Base-by-base conservation (phyloP, 805 yeast species). In the Spathaspora girioi region DNA sequence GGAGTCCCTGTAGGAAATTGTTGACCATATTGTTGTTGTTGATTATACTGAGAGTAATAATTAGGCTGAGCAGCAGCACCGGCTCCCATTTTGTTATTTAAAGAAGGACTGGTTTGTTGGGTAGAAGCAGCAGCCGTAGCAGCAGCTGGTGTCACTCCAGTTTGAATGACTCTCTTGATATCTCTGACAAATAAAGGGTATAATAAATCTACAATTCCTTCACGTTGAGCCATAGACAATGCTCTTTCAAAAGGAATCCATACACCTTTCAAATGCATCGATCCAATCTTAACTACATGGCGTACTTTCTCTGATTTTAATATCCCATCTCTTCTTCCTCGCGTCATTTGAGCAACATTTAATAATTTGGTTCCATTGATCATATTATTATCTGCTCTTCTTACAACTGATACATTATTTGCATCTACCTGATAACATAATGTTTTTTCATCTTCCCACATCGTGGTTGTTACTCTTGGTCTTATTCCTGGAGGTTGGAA, bases 161-260 rank as follows among this genome's bases (percentile, higher is more conserved):
- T 72, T 52, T 73, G 78, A 49, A 74, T 74, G 17, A 74, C 78
- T 46, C 80, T 60, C 65, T 86, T 85, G 61, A 88, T 86, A 65
- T 88, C 93, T 49, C 86, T 77, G 38, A 87, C 91, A 66, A 86
- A 84, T 45, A 86, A 70, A 2, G 90, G 89, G 60, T 83, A 84
- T 53, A 86, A 73, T 38, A 79, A 61, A 58, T 85, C 89, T 26
- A 79, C 81, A 54, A 86, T 86, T 41, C 89, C 87, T 64, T 88
- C 94, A 55, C 85, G 75, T 66, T 86, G 86, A 15, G 96, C 96
- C 82, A 87, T 84, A 32, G 86, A 86, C 45, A 83, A 72, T 1
- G 96, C 96, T 47, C 94, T 74, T 55, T 87, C 93, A 63, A 86
- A 87, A 1, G 96, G 96, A 53, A 88, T 87, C 96, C 96, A 88